Evolutionary conservation across 2,329 filamentous ascomycete species (phyloP).

Genomic region (Cladosporium sp.): DNA sequence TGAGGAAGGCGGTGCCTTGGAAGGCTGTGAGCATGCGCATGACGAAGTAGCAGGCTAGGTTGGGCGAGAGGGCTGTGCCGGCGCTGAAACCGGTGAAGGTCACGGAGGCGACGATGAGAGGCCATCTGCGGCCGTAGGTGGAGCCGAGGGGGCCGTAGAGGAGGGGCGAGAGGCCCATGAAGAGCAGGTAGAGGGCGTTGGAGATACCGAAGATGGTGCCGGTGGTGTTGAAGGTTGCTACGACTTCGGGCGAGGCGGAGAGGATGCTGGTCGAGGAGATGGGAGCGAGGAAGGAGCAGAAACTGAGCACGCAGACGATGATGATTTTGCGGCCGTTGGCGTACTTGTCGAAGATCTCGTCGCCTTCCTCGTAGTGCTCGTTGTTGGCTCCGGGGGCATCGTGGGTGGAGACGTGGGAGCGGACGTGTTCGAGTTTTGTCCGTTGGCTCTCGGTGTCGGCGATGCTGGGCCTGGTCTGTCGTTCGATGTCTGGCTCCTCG

Average conservation of each 20-base stretch:
- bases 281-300: constrained; percentile 71
- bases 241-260: constrained; percentile 67
- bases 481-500: constrained; percentile 5
- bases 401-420: constrained; percentile 29
- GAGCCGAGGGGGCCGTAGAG: constrained; percentile 66
- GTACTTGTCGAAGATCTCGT: constrained; percentile 60
- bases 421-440: constrained; percentile 23
- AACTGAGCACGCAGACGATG: constrained; percentile 66
- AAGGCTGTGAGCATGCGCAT: constrained; percentile 71
- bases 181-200: constrained; percentile 70
- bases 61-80: constrained; percentile 66
- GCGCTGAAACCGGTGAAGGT: constrained; percentile 67
- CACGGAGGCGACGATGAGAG: constrained; percentile 51
- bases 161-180: constrained; percentile 66
- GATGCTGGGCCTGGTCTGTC: background rate
- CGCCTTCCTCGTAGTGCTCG: constrained; percentile 39
- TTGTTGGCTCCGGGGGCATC: constrained; percentile 21
- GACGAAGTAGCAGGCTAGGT: constrained; percentile 65
- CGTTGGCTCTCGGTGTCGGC: constrained; percentile 11
- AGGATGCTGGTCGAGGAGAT: constrained; percentile 70
- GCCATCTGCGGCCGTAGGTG: constrained; percentile 47
- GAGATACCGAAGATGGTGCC: constrained; percentile 66
- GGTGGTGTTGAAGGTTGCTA: constrained; percentile 55
- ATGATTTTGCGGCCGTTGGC: constrained; percentile 57
- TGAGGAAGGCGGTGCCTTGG: constrained; percentile 68